Percentiles rank a stretch among this genome's conserved stretches.
Conservation (phyloP, 306 rosid species). For the Glycyrrhiza uralensis region DNA sequence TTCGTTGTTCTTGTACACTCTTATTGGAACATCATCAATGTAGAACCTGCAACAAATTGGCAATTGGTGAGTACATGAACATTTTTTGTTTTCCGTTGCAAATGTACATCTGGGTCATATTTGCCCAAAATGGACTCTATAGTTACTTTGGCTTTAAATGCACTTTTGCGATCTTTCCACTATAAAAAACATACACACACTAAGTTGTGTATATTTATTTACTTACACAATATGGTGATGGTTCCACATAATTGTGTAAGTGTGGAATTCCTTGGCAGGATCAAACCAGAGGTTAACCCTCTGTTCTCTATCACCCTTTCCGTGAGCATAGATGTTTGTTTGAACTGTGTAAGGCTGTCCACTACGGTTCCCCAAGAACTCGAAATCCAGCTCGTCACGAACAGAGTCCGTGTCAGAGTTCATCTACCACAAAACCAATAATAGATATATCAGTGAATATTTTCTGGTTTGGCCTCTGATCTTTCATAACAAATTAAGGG, state of each 20-base stretch:
- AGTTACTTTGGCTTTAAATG: too few species aligned
- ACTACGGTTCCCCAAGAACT: conserved; percentile 85
- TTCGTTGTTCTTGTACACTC: conserved; percentile 86
- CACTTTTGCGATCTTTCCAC: too few species aligned
- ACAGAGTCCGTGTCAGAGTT: conserved; percentile 58
- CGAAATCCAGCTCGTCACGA: conserved; percentile 92
- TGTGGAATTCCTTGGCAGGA: conserved; percentile 73
- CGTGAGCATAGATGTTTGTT: conserved; percentile 79
- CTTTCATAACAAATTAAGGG: background rate
- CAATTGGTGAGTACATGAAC: too few species aligned
- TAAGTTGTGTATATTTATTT: too few species aligned
- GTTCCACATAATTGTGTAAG: conserved; percentile 76
- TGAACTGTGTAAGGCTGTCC: conserved; percentile 95
- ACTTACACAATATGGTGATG: conserved; percentile 69
- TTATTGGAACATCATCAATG: conserved; percentile 72
- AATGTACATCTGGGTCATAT: too few species aligned
- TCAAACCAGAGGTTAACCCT: conserved; percentile 95
- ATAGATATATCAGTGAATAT: background rate
- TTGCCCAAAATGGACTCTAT: too few species aligned
- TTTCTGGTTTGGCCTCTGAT: background rate
- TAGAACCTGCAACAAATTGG: conserved; percentile 72
- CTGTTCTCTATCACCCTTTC: conserved; percentile 84
- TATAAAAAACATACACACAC: too few species aligned
- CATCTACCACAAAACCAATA: conserved; percentile 39
- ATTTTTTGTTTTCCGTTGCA: too few species aligned